These are phyloP conservation scores for Petunia axillaris DNA, from an alignment of 257 asterid species.

Conservation along the genomic window DNA sequence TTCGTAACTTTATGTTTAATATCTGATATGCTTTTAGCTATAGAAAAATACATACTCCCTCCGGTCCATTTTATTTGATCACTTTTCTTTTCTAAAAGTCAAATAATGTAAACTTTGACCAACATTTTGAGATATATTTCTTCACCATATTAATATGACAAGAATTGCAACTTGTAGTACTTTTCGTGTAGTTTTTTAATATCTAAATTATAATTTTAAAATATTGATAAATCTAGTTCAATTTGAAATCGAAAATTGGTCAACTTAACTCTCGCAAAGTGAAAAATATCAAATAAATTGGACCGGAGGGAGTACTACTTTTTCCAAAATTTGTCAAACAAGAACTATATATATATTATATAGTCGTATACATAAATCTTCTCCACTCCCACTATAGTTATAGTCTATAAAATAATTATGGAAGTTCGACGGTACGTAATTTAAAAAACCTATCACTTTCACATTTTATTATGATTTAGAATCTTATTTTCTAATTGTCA, in stretches of 20 bases:
- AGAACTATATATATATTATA: neutral
- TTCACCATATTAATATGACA: too few species aligned
- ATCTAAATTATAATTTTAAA: too few species aligned
- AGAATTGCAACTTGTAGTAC: too few species aligned
- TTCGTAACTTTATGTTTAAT: neutral
- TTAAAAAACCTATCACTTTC: neutral
- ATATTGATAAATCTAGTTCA: too few species aligned
- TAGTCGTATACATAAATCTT: neutral
- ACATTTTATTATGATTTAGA: neutral
- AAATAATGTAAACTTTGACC: too few species aligned
- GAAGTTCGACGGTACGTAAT: neutral
- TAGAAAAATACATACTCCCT: neutral
- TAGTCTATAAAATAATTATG: slow-evolving; percentile 1
- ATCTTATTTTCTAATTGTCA: slow-evolving; percentile 4
- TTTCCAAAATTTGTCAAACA: neutral
- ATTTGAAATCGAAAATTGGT: too few species aligned
- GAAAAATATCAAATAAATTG: too few species aligned
- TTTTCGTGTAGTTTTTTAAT: too few species aligned
- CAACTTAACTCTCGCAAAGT: too few species aligned
- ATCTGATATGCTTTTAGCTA: neutral
- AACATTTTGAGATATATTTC: too few species aligned
- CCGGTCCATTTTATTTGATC: neutral
- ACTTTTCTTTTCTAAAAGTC: too few species aligned
- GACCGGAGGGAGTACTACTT: too few species aligned
- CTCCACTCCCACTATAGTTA: neutral